A percentile compares a stretch with the other conserved stretches of the same genome.
These are phyloP conservation scores for Agaricus sinodeliciosus DNA, from an alignment of 768 basidiomycete species.

Conservation along the genomic window DNA sequence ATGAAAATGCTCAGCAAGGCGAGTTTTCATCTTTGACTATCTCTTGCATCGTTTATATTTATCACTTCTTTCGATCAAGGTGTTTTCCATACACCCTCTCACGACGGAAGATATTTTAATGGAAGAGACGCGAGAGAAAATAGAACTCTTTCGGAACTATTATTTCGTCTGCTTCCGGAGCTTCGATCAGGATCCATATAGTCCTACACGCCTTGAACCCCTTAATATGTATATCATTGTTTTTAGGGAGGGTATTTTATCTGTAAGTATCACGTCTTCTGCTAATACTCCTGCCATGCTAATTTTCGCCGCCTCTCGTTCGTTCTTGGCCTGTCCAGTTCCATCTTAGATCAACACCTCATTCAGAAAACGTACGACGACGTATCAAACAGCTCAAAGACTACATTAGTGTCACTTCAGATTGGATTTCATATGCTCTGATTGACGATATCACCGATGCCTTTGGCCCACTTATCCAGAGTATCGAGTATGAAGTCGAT, in stretches of 20 bases:
- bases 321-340: slow-evolving; percentile 43
- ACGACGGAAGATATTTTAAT: slow-evolving; percentile 99
- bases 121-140: slow-evolving; percentile 99
- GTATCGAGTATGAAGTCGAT: slow-evolving; percentile 99
- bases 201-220: slow-evolving; percentile 94
- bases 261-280: slow-evolving; percentile 37
- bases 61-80: slow-evolving; percentile 36
- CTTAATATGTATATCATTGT: slow-evolving; percentile 99
- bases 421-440: slow-evolving; percentile 99
- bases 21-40: slow-evolving; percentile 15
- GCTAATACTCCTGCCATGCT: background rate
- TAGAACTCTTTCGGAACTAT: slow-evolving; percentile 97
- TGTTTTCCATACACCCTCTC: slow-evolving; percentile 94
- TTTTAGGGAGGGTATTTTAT: slow-evolving; percentile 93
- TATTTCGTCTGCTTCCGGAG: slow-evolving; percentile 98
- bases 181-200: slow-evolving; percentile 98
- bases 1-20: slow-evolving; percentile 97
- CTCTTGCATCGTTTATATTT: background rate
- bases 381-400: slow-evolving; percentile 99
- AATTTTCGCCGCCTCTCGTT: too few species aligned
- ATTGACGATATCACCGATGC: slow-evolving; percentile 99
- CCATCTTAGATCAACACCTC: slow-evolving; percentile 95
- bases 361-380: slow-evolving; percentile 95
- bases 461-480: slow-evolving; percentile 96
- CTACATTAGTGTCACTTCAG: slow-evolving; percentile 97